A percentile compares a stretch with the other conserved stretches of the same genome.
Evolutionary conservation across 345 rosid species (phyloP).

Genomic region (Brassica carinata): DNA sequence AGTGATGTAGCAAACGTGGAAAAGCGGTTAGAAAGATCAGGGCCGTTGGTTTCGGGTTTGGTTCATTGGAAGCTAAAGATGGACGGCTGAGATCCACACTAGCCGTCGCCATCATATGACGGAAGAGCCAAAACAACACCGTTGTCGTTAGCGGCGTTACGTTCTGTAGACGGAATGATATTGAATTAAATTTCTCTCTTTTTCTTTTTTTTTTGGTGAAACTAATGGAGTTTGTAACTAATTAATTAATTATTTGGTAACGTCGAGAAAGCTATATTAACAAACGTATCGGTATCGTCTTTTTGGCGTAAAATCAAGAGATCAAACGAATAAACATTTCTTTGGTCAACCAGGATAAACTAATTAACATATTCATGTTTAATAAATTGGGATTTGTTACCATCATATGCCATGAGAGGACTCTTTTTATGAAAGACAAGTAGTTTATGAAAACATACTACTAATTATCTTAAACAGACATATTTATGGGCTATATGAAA

Average conservation of each 20-base stretch:
- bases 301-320: slow-evolving; percentile 36
- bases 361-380: background rate
- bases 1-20: too few species aligned
- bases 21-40: background rate
- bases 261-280: background rate
- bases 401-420: background rate
- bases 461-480: background rate
- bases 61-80: background rate
- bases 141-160: background rate
- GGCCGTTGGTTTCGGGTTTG: background rate
- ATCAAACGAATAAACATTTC: background rate
- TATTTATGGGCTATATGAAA: background rate
- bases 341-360: background rate
- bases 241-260: background rate
- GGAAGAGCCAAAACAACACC: background rate
- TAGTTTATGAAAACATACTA: background rate
- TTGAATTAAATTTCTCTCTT: background rate
- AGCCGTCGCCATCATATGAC: background rate
- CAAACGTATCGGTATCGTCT: background rate
- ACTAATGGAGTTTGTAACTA: background rate
- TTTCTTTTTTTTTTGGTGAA: too few species aligned
- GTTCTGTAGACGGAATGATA: background rate
- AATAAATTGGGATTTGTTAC: background rate
- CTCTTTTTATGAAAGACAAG: background rate
- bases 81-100: background rate